phyloP scores from a whole-genome alignment of 202 grass and related monocot genomes.

The Panicum hallii region DNA sequence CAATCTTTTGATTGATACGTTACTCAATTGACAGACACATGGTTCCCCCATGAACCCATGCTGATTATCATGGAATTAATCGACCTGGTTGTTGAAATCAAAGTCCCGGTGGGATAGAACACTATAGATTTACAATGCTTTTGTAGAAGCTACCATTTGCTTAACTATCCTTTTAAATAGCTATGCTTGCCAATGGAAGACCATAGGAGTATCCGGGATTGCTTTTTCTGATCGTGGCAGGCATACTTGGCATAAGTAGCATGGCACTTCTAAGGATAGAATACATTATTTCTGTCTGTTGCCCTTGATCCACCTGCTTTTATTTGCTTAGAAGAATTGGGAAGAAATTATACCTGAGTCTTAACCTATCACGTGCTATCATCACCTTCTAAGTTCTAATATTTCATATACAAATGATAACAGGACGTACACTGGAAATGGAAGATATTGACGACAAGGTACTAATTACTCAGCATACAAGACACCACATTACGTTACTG shows the following conservation, averaged over 20 bases:
- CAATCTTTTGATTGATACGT: background rate
- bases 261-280: background rate
- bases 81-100: background rate
- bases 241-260: background rate
- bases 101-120: background rate
- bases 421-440: background rate
- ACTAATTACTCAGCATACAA: constrained; percentile 10
- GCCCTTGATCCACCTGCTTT: background rate
- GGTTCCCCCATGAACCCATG: background rate
- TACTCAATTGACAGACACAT: background rate
- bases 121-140: background rate
- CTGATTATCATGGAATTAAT: background rate
- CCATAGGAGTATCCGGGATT: background rate
- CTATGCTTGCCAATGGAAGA: background rate
- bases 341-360: background rate
- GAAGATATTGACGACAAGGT: background rate
- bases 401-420: background rate
- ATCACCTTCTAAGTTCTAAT: background rate
- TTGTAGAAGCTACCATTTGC: background rate
- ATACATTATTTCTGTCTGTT: background rate
- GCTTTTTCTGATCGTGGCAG: background rate
- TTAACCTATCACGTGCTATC: background rate
- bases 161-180: background rate
- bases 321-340: background rate
- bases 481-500: background rate